Conservation (phyloP, 2,329 filamentous ascomycete genomes). For the Rasamsonia emersonii region DNA sequence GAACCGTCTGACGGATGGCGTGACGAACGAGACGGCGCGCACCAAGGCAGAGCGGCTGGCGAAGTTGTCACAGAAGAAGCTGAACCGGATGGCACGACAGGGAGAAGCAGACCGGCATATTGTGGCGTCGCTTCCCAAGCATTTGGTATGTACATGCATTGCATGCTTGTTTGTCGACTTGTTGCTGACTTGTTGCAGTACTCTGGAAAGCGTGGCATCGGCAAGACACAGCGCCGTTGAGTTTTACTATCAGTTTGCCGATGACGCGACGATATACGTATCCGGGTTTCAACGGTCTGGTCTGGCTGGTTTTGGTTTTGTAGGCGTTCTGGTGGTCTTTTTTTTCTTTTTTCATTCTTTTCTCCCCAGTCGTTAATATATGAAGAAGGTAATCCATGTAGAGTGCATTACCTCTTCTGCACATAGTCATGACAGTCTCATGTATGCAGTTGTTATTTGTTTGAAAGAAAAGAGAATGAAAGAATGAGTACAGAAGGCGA, state of each 20-base stretch:
- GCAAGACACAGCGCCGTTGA: constrained; percentile 59
- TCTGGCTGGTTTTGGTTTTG: too few relatives aligned
- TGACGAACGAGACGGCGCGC: constrained; percentile 57
- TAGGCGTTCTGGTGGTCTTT: not conserved
- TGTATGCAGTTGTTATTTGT: too few relatives aligned
- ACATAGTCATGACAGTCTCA: too few relatives aligned
- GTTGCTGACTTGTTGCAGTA: constrained; percentile 44
- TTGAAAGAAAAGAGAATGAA: too few relatives aligned
- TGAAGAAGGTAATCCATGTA: too few relatives aligned
- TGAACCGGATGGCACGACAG: constrained; percentile 95
- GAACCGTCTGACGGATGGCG: constrained; percentile 41
- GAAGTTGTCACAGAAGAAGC: constrained; percentile 93
- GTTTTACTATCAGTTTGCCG: constrained; percentile 1
- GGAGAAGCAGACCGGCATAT: constrained; percentile 93
- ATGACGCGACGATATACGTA: not conserved
- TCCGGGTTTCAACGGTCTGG: too few relatives aligned
- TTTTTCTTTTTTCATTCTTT: too few relatives aligned
- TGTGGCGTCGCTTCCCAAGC: constrained; percentile 72
- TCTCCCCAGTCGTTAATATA: too few relatives aligned
- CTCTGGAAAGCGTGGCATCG: constrained; percentile 85
- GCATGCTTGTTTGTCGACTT: constrained; percentile 21
- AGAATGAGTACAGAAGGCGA: too few relatives aligned
- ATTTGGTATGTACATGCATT: constrained; percentile 59
- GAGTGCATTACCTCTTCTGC: too few relatives aligned
- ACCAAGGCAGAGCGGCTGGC: constrained; percentile 75